A percentile compares a stretch with the other conserved stretches of the same genome.
Conservation (phyloP, 495 filamentous ascomycete species). For the Hamigera avellanea region DNA sequence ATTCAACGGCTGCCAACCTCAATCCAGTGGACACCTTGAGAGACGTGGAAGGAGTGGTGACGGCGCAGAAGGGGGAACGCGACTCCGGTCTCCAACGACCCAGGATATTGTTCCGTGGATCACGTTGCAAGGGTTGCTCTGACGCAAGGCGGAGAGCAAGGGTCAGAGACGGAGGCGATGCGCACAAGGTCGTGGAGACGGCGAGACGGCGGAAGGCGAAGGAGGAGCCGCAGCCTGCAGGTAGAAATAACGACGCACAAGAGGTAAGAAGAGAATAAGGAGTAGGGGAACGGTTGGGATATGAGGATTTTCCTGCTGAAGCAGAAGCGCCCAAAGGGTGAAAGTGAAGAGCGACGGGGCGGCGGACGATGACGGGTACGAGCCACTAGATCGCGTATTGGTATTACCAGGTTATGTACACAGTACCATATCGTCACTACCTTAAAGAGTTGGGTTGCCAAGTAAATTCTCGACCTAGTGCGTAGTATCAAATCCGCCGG, state of each 20-base stretch:
- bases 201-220: neutral
- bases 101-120: constrained; percentile 5
- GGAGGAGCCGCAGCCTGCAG: neutral
- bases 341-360: constrained; percentile 9
- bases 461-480: too few relatives aligned
- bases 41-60: neutral
- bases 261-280: too few relatives aligned
- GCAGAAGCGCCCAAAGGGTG: constrained; percentile 5
- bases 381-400: constrained; percentile 6
- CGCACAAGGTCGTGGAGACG: constrained; percentile 4
- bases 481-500: too few relatives aligned
- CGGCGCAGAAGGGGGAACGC: too few relatives aligned
- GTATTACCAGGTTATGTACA: constrained; percentile 10
- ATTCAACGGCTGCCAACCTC: too few relatives aligned
- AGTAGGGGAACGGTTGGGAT: too few relatives aligned
- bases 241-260: too few relatives aligned
- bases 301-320: constrained; percentile 11
- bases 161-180: constrained; percentile 13
- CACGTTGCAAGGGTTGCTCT: constrained; percentile 18
- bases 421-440: constrained; percentile 11
- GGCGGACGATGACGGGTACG: constrained; percentile 13
- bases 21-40: constrained; percentile 12
- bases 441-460: too few relatives aligned
- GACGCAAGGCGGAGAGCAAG: constrained; percentile 22
- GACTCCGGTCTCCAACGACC: neutral